Conservation (phyloP, 768 basidiomycete species). For the Mycena metata region DNA sequence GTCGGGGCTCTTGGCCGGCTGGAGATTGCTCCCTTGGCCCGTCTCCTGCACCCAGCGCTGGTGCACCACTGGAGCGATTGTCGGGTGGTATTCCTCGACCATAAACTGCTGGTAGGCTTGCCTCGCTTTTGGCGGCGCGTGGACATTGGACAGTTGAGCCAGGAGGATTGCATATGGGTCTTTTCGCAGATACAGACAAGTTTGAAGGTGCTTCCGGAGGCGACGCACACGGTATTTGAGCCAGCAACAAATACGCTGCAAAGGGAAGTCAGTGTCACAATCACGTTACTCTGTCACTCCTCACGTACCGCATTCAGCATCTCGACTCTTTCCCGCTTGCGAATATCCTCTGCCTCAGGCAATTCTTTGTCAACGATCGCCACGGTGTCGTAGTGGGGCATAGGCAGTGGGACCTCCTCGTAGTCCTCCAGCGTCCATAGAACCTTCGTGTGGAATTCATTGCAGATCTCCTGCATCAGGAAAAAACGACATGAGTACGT, state of each 20-base stretch:
- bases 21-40: neutral
- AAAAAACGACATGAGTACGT: no score
- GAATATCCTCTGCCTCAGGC: no score
- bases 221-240: neutral
- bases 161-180: neutral
- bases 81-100: neutral
- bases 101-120: conserved; percentile 1
- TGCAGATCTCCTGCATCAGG: no score
- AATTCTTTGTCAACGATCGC: no score
- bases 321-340: no score
- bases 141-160: neutral
- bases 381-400: no score
- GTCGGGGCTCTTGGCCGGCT: neutral
- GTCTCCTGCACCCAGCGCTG: neutral
- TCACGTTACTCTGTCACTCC: no score
- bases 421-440: no score
- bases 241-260: neutral
- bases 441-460: no score
- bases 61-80: neutral
- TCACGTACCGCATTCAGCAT: no score
- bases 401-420: no score
- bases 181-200: neutral
- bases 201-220: neutral
- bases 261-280: no score
- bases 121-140: neutral